Evolutionary conservation across 257 asterid genomes (phyloP).

Genomic region (Lavandula angustifolia): DNA sequence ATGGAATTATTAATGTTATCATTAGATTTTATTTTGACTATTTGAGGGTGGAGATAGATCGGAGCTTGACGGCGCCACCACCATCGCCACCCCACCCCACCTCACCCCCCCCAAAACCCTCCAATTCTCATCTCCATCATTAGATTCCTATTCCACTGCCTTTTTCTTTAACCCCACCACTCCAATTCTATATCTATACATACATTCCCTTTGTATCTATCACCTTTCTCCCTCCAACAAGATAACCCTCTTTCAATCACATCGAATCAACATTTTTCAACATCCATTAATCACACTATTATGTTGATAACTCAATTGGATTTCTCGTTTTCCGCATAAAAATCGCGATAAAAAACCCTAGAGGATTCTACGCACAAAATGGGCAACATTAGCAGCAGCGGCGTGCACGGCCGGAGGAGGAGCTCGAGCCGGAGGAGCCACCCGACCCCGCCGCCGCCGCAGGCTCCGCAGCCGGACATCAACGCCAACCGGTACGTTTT

Average conservation of each 20-base stretch:
- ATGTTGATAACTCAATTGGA: neutral
- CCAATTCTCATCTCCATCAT: constrained; percentile 39
- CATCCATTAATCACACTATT: neutral
- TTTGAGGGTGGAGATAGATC: too few relatives aligned
- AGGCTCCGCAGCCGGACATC: constrained; percentile 71
- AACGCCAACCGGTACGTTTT: constrained; percentile 84
- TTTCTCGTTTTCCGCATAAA: constrained; percentile 8
- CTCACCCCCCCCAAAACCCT: neutral
- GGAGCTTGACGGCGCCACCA: neutral
- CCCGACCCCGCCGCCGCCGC: constrained; percentile 77
- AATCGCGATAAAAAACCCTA: neutral
- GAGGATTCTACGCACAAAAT: constrained; percentile 28
- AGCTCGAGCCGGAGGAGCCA: constrained; percentile 62
- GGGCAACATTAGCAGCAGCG: constrained; percentile 95
- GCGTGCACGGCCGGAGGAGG: constrained; percentile 62
- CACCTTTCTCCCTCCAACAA: constrained; percentile 25
- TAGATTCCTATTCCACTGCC: constrained; percentile 45
- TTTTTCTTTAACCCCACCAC: constrained; percentile 31
- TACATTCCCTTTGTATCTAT: constrained; percentile 30
- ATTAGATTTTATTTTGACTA: too few relatives aligned
- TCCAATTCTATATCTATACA: constrained; percentile 22
- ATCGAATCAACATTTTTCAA: neutral
- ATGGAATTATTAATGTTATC: too few relatives aligned
- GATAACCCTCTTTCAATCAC: neutral
- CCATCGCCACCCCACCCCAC: neutral